Base-by-base conservation (phyloP, 257 asterid species). In the Solanum dulcamara region DNA sequence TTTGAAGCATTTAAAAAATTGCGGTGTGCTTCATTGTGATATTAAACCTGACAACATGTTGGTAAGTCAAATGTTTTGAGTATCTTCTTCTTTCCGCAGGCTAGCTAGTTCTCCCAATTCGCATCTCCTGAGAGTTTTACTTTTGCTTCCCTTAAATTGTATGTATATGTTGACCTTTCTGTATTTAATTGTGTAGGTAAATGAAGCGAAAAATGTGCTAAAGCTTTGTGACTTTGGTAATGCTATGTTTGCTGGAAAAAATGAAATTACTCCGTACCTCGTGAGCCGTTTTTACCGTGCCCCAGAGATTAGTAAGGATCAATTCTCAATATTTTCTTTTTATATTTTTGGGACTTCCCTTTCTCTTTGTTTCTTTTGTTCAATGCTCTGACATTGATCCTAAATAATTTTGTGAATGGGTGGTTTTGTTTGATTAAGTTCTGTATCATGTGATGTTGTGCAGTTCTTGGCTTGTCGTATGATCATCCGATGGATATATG, bases 221-320 rank as follows among this genome's bases (percentile, higher is more conserved):
- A 97, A 97, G 93, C 97, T 97, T 64, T 97, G 99, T 77, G 99
- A 97, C 90, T 97, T 97, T 71, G 99, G 99, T 55, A 97, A 93
- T 92, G 99, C 99, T 85, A 97, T 97, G 99, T 95, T 97, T 93
- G 97, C 98, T 90, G 99, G 99, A 20, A 95, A 92, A 93, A 97
- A 97, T 88, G 99, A 95, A 90, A 90, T 97, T 83, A 95, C 99
- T 83, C 99, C 99, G 30, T 97, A 95, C 86, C 99, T 97, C 72
- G 99, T 97, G 66, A 95, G 99, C 93, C 98, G 99, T 81, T 97
- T 97, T 87, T 97, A 97, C 86, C 98, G 99, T n/a, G 94, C 99
- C 70, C 98, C 99, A 55, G 99, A 95, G 92, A 95, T 97, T 87
- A 97, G 99, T 97, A 90, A 91, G 99, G 87, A 33, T 57, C 42